These are phyloP conservation scores for Dipodascopsis tothii DNA, from an alignment of 805 yeast species.

Conservation along the genomic window DNA sequence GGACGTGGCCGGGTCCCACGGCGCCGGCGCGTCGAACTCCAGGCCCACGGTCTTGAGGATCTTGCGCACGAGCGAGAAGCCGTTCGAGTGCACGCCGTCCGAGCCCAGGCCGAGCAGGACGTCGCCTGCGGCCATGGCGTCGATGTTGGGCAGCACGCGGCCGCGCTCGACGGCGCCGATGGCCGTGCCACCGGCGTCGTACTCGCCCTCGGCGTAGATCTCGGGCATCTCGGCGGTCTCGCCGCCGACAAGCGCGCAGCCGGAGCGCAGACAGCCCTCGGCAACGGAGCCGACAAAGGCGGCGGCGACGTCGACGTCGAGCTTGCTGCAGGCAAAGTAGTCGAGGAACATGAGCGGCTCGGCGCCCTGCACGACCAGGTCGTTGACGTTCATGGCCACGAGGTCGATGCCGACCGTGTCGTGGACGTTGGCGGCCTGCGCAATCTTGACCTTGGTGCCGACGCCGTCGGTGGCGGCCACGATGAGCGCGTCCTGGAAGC, in stretches of 20 bases:
- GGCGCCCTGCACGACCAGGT: constrained; percentile 96
- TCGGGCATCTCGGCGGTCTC: constrained; percentile 99
- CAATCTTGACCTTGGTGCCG: constrained; percentile 92
- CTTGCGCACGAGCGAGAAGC: constrained; percentile 88
- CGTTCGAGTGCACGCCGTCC: constrained; percentile 93
- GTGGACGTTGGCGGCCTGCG: constrained; percentile 81
- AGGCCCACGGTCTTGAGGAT: constrained; percentile 72
- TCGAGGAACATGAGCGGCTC: constrained; percentile 93
- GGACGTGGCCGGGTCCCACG: constrained; percentile 65
- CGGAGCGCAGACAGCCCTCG: constrained; percentile 87
- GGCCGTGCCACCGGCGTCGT: constrained; percentile 97
- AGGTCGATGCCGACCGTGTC: constrained; percentile 97
- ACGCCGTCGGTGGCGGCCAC: constrained; percentile 99
- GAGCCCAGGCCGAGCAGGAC: constrained; percentile 80
- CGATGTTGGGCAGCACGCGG: constrained; percentile 63
- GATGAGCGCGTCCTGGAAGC: constrained; percentile 65
- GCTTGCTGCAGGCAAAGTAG: constrained; percentile 90
- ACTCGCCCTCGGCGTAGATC: constrained; percentile 89
- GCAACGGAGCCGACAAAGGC: constrained; percentile 93
- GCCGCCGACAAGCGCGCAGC: constrained; percentile 98
- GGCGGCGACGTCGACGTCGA: constrained; percentile 76
- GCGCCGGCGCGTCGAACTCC: constrained; percentile 67
- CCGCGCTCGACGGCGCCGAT: constrained; percentile 87
- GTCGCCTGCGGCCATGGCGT: constrained; percentile 69
- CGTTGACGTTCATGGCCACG: constrained; percentile 98